Conservation (phyloP, 1,284 basidiomycete genomes). For the Cryptococcus wingfieldii region DNA sequence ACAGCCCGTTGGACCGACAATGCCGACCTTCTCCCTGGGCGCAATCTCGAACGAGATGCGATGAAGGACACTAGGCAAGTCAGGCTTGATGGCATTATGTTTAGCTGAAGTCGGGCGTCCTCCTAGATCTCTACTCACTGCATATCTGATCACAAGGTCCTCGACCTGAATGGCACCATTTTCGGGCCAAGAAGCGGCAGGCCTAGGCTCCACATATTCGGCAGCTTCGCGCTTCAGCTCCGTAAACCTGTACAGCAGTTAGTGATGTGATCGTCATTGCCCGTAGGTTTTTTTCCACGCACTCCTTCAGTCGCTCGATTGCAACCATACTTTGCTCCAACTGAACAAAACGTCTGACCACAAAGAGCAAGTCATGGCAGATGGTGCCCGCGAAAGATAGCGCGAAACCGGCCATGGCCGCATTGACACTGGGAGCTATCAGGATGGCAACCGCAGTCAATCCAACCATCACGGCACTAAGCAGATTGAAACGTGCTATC, state of each 20-base stretch:
- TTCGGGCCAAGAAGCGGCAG: conserved; percentile 74
- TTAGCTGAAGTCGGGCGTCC: no score
- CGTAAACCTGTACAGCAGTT: conserved; percentile 56
- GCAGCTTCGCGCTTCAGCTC: conserved; percentile 71
- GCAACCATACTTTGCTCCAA: conserved; percentile 93
- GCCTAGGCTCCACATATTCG: conserved; percentile 80
- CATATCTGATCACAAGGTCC: conserved; percentile 78
- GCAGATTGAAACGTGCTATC: conserved; percentile 65
- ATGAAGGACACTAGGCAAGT: conserved; percentile 79
- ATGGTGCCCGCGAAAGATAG: conserved; percentile 75
- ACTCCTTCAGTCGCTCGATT: conserved; percentile 68
- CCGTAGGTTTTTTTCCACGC: background rate
- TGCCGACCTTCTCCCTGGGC: conserved; percentile 64
- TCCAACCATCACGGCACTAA: conserved; percentile 69
- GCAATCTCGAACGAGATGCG: conserved; percentile 69
- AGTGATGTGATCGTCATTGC: background rate
- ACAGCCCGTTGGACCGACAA: conserved; percentile 80
- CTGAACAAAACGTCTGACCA: conserved; percentile 67
- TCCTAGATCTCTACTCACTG: conserved; percentile 55
- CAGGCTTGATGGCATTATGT: conserved; percentile 30
- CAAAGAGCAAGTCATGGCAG: conserved; percentile 61
- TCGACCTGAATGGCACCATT: conserved; percentile 71
- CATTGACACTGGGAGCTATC: conserved; percentile 64
- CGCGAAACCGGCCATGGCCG: conserved; percentile 74
- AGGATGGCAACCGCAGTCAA: conserved; percentile 67